Evolutionary conservation across 1,284 basidiomycete species (phyloP), one percentile per base, ranked within the genome.

Genomic region (Porodaedalea pini): DNA sequence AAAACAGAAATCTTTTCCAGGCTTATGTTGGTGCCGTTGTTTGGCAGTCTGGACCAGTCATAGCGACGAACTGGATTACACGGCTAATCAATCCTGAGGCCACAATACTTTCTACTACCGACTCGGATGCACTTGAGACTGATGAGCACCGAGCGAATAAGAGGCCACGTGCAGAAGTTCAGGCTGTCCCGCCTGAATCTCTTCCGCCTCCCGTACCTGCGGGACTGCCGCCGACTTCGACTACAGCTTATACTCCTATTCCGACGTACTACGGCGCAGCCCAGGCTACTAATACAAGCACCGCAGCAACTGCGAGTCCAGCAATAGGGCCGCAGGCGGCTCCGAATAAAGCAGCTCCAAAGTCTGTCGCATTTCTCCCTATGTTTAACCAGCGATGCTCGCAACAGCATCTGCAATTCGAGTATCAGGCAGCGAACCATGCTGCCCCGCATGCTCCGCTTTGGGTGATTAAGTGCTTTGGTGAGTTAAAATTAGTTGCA

Each of bases 351-450:
- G 34, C 63, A 53, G 54, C 45, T 40, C 68, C 71, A 27, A 75
- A 58, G 69, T 80, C 29, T 78, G 83, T 11, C 86, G 86, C 67
- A 69, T 88, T 23, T 25, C 47, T 57, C 8, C 84, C 85, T 0
- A 66, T 84, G 34, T 89, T 90, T 70, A 89, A 89, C 67, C 83
- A 89, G 70, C 80, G 78, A 6, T 86, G 85, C 44, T 70, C 76
- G 53, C 85, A 88, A 65, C 80, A 85, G 43, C 75, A 83, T 47
- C 71, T 87, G 55, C 72, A 69, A 21, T 76, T 88, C 2, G 78
- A 82, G 51, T 90, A 88, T 64, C 72, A 74, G 5, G 78, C 81
- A 6, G 68, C 73, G 43, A 85, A 83, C 61, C 70, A 70, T 39
- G 88, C 86, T 39, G 84, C 85, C 23, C 71, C 81, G 2, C 85